phyloP scores from a whole-genome alignment of 306 rosid species.

The Lithocarpus polystachyus region DNA sequence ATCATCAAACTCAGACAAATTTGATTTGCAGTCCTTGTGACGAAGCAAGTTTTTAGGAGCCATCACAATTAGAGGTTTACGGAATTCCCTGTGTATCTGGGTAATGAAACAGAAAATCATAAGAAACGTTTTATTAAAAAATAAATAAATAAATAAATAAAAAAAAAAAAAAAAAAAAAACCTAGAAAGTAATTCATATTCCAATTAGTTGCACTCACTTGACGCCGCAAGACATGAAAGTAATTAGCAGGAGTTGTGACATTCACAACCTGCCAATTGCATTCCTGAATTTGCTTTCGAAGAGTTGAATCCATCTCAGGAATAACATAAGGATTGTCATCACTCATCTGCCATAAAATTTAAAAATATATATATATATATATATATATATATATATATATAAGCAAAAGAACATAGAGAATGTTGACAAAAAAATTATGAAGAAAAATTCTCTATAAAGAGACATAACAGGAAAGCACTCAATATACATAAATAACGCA shows the following conservation, averaged over 20 bases:
- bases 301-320: conserved; percentile 99
- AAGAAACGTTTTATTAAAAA: background rate
- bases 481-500: background rate
- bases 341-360: conserved; percentile 83
- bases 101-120: conserved; percentile 14
- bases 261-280: conserved; percentile 96
- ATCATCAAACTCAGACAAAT: conserved; percentile 93
- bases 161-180: background rate
- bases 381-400: too few relatives aligned
- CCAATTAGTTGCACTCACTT: conserved; percentile 49
- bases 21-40: conserved; percentile 87
- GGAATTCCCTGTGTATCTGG: conserved; percentile 88
- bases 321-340: conserved; percentile 84
- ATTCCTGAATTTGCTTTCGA: conserved; percentile 93
- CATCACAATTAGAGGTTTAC: conserved; percentile 94
- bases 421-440: background rate
- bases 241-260: conserved; percentile 97
- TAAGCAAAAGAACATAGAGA: conserved; percentile 10
- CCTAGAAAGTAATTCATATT: conserved; percentile 5
- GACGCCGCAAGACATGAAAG: conserved; percentile 94
- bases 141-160: too few relatives aligned
- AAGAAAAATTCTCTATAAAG: background rate
- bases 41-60: conserved; percentile 95
- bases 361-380: background rate
- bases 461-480: background rate